Evolutionary conservation across 768 basidiomycete genomes (phyloP), one percentile per base, ranked within the genome.

Genomic region (Amanita brunnescens): DNA sequence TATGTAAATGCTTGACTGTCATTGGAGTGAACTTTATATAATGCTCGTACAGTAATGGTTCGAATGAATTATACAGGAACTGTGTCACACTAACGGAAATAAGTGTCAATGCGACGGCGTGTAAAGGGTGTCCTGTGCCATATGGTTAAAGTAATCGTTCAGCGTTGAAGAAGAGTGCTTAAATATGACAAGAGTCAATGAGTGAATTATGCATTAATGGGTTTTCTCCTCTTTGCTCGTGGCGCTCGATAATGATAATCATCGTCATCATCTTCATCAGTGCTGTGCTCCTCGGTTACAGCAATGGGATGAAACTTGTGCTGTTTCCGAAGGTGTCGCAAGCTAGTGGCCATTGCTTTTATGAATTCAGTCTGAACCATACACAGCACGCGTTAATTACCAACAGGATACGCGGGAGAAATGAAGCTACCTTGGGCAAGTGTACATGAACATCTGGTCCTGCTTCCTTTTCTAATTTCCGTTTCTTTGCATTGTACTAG

Each of bases 401-500:
- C 8, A 34, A n/a, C 24, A 16, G 9, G 6, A 21, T 8, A 41
- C 13, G 30, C 12, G 13, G 18, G 20, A 39, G 21, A 4, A 18
- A 5, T 24, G 52, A 72, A 48, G 21, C 23, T 47, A 85, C 87
- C 77, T 83, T 87, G 33, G 70, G 61, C 29, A 81, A 58, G 26
- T 78, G 76, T n/a, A 77, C 55, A 60, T 76, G 83, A 8, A 61
- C 59, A 24, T 73, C 80, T 9, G 68, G 63, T 14, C 61, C 65
- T 23, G 64, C 61, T 6, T 66, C 63, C 52, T 71, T 76, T 49
- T 83, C 82, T 13, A 72, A 55, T 14, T 65, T 69, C 59, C 76
- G 80, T 68, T 82, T 85, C 59, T 74, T 73, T 58, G 81, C 79
- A 47, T 78, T 81, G 58, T 79, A 78, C 86, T 89, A 49, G 35